A percentile compares a stretch with the other conserved stretches of the same genome.
These are phyloP conservation scores for Stentor roeselii DNA, from an alignment of 73 alveolate species.

Conservation along the genomic window DNA sequence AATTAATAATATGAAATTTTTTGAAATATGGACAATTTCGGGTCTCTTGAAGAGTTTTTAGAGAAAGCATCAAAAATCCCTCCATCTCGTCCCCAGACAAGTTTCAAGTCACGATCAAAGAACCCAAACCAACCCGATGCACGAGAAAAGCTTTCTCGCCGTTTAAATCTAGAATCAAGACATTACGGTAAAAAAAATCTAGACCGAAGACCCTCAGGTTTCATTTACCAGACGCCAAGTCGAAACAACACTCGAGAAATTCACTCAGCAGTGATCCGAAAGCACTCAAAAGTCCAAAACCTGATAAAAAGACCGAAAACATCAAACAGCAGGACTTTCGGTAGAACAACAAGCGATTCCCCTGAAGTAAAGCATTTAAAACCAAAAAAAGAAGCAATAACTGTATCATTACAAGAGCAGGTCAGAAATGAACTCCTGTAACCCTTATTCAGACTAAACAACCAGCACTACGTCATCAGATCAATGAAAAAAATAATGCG, in stretches of 20 bases:
- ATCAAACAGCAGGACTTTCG: neutral
- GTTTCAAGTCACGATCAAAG: neutral
- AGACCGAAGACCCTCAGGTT: neutral
- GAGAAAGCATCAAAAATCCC: neutral
- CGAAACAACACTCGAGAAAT: neutral
- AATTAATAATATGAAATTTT: too few species aligned
- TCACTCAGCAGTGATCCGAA: neutral
- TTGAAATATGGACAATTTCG: neutral
- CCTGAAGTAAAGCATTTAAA: too few species aligned
- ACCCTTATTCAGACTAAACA: neutral
- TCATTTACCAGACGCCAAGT: neutral
- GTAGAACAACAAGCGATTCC: neutral
- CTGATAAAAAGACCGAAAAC: neutral
- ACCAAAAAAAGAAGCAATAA: neutral
- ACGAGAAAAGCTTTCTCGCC: neutral
- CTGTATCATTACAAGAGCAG: neutral
- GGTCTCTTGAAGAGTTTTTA: neutral
- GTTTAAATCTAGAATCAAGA: neutral
- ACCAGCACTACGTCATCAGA: neutral
- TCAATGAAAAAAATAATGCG: neutral
- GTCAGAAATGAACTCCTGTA: conserved; percentile 4
- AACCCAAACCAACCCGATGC: neutral
- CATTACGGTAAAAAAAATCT: neutral
- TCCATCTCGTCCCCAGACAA: neutral
- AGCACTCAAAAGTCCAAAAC: neutral